Evolutionary conservation across 2,329 filamentous ascomycete species (phyloP), one percentile per base, ranked within the genome.

Genomic region (Zasmidium cellare): DNA sequence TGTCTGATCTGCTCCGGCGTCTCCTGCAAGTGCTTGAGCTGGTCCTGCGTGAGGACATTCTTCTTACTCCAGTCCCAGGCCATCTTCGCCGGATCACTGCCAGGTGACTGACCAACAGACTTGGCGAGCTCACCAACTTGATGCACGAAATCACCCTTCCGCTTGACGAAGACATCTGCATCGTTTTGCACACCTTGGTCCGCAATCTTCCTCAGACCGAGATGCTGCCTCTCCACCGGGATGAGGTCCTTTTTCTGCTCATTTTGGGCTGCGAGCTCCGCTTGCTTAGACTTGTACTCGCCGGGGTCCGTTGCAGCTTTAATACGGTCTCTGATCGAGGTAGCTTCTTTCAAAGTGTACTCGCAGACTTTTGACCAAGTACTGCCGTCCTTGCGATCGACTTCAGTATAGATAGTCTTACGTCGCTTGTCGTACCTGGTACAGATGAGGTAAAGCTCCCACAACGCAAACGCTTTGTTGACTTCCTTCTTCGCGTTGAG

Each of bases 361-460:
- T 79, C 77, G 60, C 87, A 86, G 49, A 96, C 82, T 67, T 96
- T 91, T 9, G 86, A 85, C 90, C 91, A 96, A 64, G 90, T 87
- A 0, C 90, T 83, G 0, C 89, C 91, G 46, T 88, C 89, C 44
- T 51, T 85, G 59, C 92, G 88, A 65, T 96, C 91, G 60, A 96
- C 90, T 66, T 97, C 93, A 57, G 87, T 85, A 74, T 90, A 97
- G 55, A 97, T 91, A 19, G 86, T 84, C 72, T 88, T 90, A 53
- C 93, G 85, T 31, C 92, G 86, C n/a, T 85, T 82, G 16, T 87
- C 82, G 62, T 89, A 92, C 54, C 85, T 83, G 56, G 88, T 84
- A 38, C 90, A 87, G 65, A 97, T 96, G 56, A 90, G 82, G 25
- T 86, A 85, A 24, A 97, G 79, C 71, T 97, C 93, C 92, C 92